Percentiles rank a stretch among this genome's conserved stretches.
These are phyloP conservation scores for Stachybotrys echinatus DNA, from an alignment of 2,329 filamentous ascomycete species.

Conservation along the genomic window DNA sequence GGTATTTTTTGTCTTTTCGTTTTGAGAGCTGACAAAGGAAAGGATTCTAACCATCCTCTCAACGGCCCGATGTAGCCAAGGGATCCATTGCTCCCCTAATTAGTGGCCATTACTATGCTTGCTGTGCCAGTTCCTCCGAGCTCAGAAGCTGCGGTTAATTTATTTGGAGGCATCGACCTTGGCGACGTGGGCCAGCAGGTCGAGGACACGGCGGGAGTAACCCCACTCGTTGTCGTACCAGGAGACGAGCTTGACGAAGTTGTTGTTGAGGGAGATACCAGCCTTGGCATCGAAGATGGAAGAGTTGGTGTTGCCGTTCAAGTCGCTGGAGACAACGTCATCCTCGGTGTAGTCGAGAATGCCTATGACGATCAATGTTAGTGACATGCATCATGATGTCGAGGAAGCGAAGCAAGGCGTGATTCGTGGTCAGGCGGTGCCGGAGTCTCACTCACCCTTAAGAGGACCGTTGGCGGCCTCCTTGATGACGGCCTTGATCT, in stretches of 20 bases:
- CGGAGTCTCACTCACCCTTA: slow-evolving; percentile 82
- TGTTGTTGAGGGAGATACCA: slow-evolving; percentile 95
- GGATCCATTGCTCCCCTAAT: not conserved
- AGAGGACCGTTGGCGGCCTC: slow-evolving; percentile 75
- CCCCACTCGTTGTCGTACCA: slow-evolving; percentile 99
- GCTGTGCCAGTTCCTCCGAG: not conserved
- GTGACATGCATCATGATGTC: not conserved
- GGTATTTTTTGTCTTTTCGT: not conserved
- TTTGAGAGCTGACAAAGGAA: slow-evolving; percentile 1
- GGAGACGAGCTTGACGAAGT: slow-evolving; percentile 97
- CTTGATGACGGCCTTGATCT: slow-evolving; percentile 93
- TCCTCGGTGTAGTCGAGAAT: slow-evolving; percentile 96
- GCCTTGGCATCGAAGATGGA: slow-evolving; percentile 99
- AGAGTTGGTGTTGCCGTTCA: slow-evolving; percentile 88
- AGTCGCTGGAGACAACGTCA: slow-evolving; percentile 87
- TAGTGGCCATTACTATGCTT: not conserved
- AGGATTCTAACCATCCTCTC: not conserved
- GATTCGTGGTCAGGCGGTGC: too few species aligned
- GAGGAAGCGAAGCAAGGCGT: too few species aligned
- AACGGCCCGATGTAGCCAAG: not conserved
- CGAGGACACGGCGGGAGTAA: slow-evolving; percentile 92
- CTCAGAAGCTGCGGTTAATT: not conserved
- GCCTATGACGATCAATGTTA: slow-evolving; percentile 42
- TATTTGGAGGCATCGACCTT: slow-evolving; percentile 62
- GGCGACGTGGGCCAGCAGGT: slow-evolving; percentile 73